Percentiles rank a stretch among this genome's conserved stretches.
Evolutionary conservation across 2,329 filamentous ascomycete genomes (phyloP).

Genomic region (Fusarium sp.): DNA sequence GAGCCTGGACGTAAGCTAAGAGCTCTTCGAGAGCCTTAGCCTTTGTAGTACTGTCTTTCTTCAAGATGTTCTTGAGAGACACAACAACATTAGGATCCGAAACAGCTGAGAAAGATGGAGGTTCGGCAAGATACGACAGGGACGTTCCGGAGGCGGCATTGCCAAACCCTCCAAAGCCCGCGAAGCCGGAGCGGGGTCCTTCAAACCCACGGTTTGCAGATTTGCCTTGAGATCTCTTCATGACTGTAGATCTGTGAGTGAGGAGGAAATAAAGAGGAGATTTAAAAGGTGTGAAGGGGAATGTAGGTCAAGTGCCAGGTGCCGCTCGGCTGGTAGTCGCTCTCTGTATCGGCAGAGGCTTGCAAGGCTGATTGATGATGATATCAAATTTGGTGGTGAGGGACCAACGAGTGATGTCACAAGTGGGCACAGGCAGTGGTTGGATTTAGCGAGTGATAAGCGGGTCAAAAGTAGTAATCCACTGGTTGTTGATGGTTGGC

Average conservation of each 20-base stretch:
- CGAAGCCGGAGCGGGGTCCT: slow-evolving; percentile 46
- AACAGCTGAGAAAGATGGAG: slow-evolving; percentile 82
- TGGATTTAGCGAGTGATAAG: slow-evolving; percentile 13
- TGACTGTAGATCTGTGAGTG: slow-evolving; percentile 21
- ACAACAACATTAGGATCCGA: slow-evolving; percentile 86
- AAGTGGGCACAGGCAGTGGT: slow-evolving; percentile 42
- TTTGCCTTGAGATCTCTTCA: slow-evolving; percentile 51
- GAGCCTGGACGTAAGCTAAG: slow-evolving; percentile 70
- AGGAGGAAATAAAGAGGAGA: not conserved
- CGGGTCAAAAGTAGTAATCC: slow-evolving; percentile 17
- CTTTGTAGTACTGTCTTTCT: slow-evolving; percentile 94
- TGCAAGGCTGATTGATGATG: slow-evolving; percentile 42
- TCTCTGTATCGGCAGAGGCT: slow-evolving; percentile 19
- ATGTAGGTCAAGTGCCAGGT: slow-evolving; percentile 20
- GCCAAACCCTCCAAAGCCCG: slow-evolving; percentile 48
- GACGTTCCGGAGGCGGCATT: slow-evolving; percentile 61
- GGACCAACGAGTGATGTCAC: slow-evolving; percentile 48
- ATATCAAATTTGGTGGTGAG: slow-evolving; percentile 44
- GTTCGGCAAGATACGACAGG: slow-evolving; percentile 89
- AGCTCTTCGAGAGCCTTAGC: slow-evolving; percentile 91
- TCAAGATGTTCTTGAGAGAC: slow-evolving; percentile 90
- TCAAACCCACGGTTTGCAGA: slow-evolving; percentile 45
- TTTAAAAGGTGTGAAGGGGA: slow-evolving; percentile 9
- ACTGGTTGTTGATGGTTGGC: not conserved
- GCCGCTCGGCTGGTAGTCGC: slow-evolving; percentile 31